phyloP scores from a whole-genome alignment of 495 filamentous ascomycete genomes.

The Cryomyces antarcticus region DNA sequence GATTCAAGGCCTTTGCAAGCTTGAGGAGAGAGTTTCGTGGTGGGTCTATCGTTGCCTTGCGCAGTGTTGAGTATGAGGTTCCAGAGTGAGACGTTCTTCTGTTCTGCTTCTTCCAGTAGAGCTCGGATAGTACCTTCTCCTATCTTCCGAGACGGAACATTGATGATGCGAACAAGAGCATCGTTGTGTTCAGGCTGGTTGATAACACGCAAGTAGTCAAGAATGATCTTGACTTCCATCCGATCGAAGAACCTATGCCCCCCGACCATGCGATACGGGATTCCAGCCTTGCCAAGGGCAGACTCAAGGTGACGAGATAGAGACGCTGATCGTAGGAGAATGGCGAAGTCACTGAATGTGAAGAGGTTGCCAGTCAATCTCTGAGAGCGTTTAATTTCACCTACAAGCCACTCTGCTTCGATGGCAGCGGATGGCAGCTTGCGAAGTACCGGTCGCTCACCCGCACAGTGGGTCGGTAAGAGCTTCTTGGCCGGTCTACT shows the following conservation, averaged over 20 bases:
- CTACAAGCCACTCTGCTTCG: constrained; percentile 78
- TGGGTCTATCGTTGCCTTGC: constrained; percentile 44
- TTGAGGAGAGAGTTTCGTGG: constrained; percentile 45
- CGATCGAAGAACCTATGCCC: constrained; percentile 86
- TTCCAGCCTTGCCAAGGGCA: constrained; percentile 63
- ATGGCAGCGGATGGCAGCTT: constrained; percentile 46
- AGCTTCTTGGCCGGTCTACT: constrained; percentile 59
- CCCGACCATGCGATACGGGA: constrained; percentile 89
- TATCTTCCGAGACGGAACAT: constrained; percentile 61
- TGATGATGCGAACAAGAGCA: constrained; percentile 67
- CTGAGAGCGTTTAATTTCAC: constrained; percentile 56
- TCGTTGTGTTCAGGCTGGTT: constrained; percentile 79
- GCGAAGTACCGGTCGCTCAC: constrained; percentile 68
- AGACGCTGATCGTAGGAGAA: constrained; percentile 66
- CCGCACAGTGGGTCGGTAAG: constrained; percentile 59
- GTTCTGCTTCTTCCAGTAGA: constrained; percentile 52
- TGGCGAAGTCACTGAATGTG: constrained; percentile 58
- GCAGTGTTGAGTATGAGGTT: constrained; percentile 44
- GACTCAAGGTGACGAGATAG: constrained; percentile 73
- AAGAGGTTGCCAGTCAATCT: constrained; percentile 54
- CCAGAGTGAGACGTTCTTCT: constrained; percentile 52
- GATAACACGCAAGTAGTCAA: constrained; percentile 79
- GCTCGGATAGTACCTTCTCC: constrained; percentile 61
- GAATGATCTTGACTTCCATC: constrained; percentile 65
- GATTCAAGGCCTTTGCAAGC: constrained; percentile 43